Evolutionary conservation across 176 grass and related monocot species (phyloP), one percentile per base, ranked within the genome.

Genomic region (Zea mays): DNA sequence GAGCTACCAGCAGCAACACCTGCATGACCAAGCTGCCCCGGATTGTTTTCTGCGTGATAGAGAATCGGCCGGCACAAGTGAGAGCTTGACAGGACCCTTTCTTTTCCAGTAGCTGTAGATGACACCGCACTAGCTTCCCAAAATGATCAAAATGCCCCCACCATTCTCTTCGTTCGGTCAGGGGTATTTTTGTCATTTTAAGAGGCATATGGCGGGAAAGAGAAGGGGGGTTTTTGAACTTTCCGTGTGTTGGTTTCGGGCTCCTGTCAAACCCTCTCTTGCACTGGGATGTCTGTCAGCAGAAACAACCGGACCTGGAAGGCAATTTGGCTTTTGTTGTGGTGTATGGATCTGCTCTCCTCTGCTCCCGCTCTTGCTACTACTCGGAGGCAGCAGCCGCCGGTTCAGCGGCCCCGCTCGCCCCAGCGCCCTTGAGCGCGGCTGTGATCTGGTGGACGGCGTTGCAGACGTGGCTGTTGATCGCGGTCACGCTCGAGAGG

Each of bases 1-100:
- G n/a, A n/a, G n/a, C n/a, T n/a, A n/a, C n/a, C n/a, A 54, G 49
- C 14, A 82, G 58, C 58, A 82, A 45, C 17, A 79, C 41, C 70
- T 40, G 20, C 72, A 80, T 67, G 12, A 82, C 84, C 88, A 66
- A 79, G 76, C 72, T 83, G 75, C n/a, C 65, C 33, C 17, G 27
- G 41, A n/a, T 55, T 21, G 51, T 1, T 35, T 6, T 20, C 10
- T 56, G 52, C 33, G 7, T 51, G 72, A 72, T 56, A n/a, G n/a
- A 19, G 58, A 62, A 46, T 72, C 58, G 35, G n/a, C 13, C 67
- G 16, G 66, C 51, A 65, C 92, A 90, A 92, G 92, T 89, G 96
- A 97, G 75, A 90, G 76, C 78, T 95, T 93, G 92, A 93, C 92
- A 99, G 87, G 81, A 74, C 74, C 90, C n/a, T n/a, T n/a, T n/a